Percentiles rank a stretch among this genome's conserved stretches.
Evolutionary conservation across 2,329 filamentous ascomycete genomes (phyloP).

Genomic region (Colletotrichum endophyticum): DNA sequence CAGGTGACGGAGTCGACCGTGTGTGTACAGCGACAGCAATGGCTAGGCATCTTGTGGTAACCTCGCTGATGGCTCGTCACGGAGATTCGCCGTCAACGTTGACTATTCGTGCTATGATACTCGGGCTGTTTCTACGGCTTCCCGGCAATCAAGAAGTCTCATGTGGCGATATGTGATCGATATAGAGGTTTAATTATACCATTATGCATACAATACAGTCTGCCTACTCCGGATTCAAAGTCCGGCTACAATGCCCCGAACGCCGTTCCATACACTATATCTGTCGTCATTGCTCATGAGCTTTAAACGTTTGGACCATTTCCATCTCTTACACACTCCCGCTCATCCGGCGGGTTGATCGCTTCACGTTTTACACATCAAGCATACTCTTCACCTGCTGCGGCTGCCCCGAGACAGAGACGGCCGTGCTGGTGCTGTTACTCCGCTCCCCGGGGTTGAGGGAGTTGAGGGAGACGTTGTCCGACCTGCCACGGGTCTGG

Average conservation of each 20-base stretch:
- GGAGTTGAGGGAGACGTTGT: not conserved
- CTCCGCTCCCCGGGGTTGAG: conserved; percentile 40
- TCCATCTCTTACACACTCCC: not conserved
- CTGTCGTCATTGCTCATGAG: conserved; percentile 7
- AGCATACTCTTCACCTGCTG: conserved; percentile 64
- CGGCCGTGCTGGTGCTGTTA: conserved; percentile 49
- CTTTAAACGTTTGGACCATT: not conserved
- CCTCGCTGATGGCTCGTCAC: not conserved
- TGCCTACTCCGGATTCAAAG: not conserved
- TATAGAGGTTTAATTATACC: not conserved
- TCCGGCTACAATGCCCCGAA: not conserved
- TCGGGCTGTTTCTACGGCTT: not conserved
- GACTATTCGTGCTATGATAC: not conserved
- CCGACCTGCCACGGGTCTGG: not conserved
- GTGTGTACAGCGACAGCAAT: not conserved
- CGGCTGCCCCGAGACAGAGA: conserved; percentile 50
- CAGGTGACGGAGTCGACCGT: not conserved
- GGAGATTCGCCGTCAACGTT: not conserved
- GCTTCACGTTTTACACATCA: conserved; percentile 40
- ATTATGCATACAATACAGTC: not conserved
- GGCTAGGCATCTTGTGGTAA: not conserved
- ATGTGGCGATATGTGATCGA: not conserved
- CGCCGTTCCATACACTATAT: not conserved
- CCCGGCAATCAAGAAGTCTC: not conserved
- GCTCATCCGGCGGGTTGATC: not conserved